phyloP scores from a whole-genome alignment of 2,329 filamentous ascomycete genomes.

The Alternaria conjuncta region DNA sequence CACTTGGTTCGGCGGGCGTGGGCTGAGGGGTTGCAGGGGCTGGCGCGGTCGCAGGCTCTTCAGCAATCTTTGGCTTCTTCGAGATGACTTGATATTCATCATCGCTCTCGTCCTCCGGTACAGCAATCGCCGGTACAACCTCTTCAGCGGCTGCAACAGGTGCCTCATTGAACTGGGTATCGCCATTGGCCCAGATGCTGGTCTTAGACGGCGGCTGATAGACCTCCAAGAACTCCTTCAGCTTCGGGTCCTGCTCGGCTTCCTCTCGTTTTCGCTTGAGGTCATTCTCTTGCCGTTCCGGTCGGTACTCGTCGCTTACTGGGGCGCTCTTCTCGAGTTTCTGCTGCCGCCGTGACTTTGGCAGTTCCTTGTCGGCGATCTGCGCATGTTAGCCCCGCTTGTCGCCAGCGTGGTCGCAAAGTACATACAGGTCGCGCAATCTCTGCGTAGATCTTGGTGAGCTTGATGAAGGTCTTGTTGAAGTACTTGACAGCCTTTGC shows the following conservation, averaged over 20 bases:
- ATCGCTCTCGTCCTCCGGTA: conserved; percentile 65
- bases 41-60: conserved; percentile 1
- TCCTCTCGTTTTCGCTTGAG: conserved; percentile 73
- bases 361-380: conserved; percentile 44
- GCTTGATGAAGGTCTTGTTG: conserved; percentile 92
- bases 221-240: conserved; percentile 84
- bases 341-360: conserved; percentile 43
- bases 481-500: conserved; percentile 89
- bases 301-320: conserved; percentile 32
- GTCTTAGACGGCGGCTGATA: conserved; percentile 74
- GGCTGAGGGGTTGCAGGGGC: conserved; percentile 10
- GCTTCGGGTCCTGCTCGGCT: conserved; percentile 71
- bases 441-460: conserved; percentile 93
- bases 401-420: background rate
- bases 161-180: conserved; percentile 33
- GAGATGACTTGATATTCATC: conserved; percentile 74
- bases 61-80: conserved; percentile 51
- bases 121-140: conserved; percentile 27
- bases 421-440: conserved; percentile 76
- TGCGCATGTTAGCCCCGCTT: conserved; percentile 37
- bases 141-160: conserved; percentile 22
- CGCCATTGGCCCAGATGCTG: conserved; percentile 68
- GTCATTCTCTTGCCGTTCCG: conserved; percentile 35
- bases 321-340: conserved; percentile 34
- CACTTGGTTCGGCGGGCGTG: background rate